Evolutionary conservation across 2,329 filamentous ascomycete genomes (phyloP).

Genomic region (Parastagonospora nodorum): DNA sequence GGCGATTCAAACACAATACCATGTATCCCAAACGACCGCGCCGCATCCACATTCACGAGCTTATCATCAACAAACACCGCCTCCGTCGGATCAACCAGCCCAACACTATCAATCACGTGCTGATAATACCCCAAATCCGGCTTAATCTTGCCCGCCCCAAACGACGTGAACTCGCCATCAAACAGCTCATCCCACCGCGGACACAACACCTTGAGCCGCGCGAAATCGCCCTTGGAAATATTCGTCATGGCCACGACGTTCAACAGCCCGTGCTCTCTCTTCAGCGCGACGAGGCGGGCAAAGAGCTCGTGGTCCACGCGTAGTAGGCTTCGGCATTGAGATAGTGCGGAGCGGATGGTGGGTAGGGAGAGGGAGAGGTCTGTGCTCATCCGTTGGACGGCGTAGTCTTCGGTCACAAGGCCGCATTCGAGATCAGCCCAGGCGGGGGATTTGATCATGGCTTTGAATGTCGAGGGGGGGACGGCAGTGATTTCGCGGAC

Average conservation of each 20-base stretch:
- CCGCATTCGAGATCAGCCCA: slow-evolving; percentile 38
- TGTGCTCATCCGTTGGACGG: slow-evolving; percentile 12
- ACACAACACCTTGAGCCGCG: slow-evolving; percentile 22
- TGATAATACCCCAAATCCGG: slow-evolving; percentile 43
- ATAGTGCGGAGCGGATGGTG: slow-evolving; percentile 33
- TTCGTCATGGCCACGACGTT: slow-evolving; percentile 43
- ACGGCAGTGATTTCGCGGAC: slow-evolving; percentile 29
- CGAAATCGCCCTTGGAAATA: slow-evolving; percentile 34
- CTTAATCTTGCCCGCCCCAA: slow-evolving; percentile 41
- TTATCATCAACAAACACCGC: slow-evolving; percentile 40
- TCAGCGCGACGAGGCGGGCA: slow-evolving; percentile 20
- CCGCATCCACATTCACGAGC: slow-evolving; percentile 11
- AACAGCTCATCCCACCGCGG: slow-evolving; percentile 39
- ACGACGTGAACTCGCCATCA: slow-evolving; percentile 43
- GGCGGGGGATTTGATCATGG: slow-evolving; percentile 29
- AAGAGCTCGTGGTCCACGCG: slow-evolving; percentile 28
- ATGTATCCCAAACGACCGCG: slow-evolving; percentile 29
- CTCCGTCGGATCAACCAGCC: slow-evolving; percentile 8
- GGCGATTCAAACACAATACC: slow-evolving; percentile 27
- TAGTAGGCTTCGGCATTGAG: slow-evolving; percentile 34
- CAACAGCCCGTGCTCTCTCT: slow-evolving; percentile 13
- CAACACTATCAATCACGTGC: slow-evolving; percentile 34
- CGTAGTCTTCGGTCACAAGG: slow-evolving; percentile 23
- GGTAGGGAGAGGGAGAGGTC: slow-evolving; percentile 26
- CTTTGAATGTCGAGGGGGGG: slow-evolving; percentile 17